phyloP scores from a whole-genome alignment of 768 basidiomycete species.

The Calocybe gangraenosa region DNA sequence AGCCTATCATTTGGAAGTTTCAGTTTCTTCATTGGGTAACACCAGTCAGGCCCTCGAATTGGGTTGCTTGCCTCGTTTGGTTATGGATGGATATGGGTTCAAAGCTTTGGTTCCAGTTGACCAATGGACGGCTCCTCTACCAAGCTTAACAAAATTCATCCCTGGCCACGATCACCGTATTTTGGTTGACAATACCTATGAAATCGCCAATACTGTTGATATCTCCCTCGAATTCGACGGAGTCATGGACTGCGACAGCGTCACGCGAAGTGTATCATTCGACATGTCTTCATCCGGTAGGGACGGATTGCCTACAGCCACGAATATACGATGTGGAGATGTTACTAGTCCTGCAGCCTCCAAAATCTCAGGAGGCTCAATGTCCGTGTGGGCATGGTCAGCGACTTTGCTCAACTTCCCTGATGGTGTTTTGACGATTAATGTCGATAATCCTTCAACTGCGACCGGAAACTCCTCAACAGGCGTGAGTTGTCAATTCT shows the following conservation, averaged over 20 bases:
- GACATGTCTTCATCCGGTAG: conserved; percentile 70
- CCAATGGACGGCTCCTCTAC: conserved; percentile 68
- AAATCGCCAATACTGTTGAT: conserved; percentile 54
- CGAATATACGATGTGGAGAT: conserved; percentile 41
- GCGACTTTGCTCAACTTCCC: conserved; percentile 71
- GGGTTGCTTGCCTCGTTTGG: conserved; percentile 68
- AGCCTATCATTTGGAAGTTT: conserved; percentile 60
- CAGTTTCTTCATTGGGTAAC: conserved; percentile 57
- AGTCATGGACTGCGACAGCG: conserved; percentile 66
- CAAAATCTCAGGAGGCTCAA: conserved; percentile 47
- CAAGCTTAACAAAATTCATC: conserved; percentile 71
- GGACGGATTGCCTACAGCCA: conserved; percentile 52
- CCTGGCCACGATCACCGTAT: conserved; percentile 89
- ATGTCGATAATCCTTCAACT: conserved; percentile 52
- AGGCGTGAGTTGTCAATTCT: conserved; percentile 40
- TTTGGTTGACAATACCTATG: conserved; percentile 36
- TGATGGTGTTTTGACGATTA: conserved; percentile 80
- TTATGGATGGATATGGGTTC: conserved; percentile 73
- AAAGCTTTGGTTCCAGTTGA: conserved; percentile 69
- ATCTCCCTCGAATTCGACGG: conserved; percentile 78
- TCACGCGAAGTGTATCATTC: conserved; percentile 61
- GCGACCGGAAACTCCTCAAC: conserved; percentile 41
- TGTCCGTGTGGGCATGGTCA: conserved; percentile 69
- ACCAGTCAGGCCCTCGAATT: conserved; percentile 58
- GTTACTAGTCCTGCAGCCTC: conserved; percentile 47